Evolutionary conservation across 1,139 yeast genomes (phyloP), one percentile per base, ranked within the genome.

Genomic region (Nakaseomyces sp.): DNA sequence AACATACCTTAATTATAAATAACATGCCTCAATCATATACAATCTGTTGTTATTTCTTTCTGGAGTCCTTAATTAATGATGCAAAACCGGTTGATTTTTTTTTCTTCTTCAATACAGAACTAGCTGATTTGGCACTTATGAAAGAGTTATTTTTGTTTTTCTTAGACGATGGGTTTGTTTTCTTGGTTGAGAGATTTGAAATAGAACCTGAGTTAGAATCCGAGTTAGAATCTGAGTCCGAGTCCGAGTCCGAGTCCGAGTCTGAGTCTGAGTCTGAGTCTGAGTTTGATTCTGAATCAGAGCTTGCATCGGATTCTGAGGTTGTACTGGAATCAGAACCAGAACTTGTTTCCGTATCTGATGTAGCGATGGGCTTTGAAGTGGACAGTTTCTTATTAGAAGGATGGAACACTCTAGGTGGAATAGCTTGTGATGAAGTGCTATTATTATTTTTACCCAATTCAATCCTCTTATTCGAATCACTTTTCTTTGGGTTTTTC

Each of bases 21-120:
- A n/a, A n/a, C n/a, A n/a, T n/a, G n/a, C n/a, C n/a, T n/a, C n/a
- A 22, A 22, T 22, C 9, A 22, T 22, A 9, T 22, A 7, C 24
- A 7, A 22, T 22, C 24, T 22, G 24, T 22, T 9, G 18, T 47
- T 37, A 55, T 37, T 47, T 52, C 38, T 54, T 67, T 46, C 66
- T 69, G 9, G 70, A 74, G 55, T 78, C 83, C 48, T 67, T 72
- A 66, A 78, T 65, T 46, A 78, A 61, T 17, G 73, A 74, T 43
- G 71, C 69, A 57, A 78, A 77, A 0, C 79, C 81, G 41, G 68
- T 68, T 45, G 69, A 58, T 38, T 62, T 61, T 50, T 63, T 55
- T 48, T 65, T 65, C 46, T 67, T 65, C 40, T 68, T 57, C 35
- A 70, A 53, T 19, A 70, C 64, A 28, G 55, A 60, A 48, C 61